These are phyloP conservation scores for Populus nigra DNA, from an alignment of 345 rosid genomes.

Conservation along the genomic window DNA sequence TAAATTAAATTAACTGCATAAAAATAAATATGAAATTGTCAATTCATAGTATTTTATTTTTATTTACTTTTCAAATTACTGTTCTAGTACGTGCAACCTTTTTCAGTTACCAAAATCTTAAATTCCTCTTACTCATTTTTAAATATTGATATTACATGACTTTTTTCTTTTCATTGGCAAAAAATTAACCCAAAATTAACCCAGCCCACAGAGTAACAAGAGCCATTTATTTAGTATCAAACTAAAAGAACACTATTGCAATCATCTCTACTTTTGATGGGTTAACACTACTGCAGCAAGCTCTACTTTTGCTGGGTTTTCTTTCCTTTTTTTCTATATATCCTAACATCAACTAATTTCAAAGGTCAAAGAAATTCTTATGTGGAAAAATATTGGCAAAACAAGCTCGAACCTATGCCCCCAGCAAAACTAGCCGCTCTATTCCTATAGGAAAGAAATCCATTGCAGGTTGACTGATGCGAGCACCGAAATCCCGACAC, in stretches of 20 bases:
- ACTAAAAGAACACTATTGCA: neutral
- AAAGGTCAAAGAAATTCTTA: neutral
- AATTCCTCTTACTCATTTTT: too few species aligned
- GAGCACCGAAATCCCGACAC: neutral
- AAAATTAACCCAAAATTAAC: too few species aligned
- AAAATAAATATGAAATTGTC: too few species aligned
- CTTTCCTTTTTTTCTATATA: neutral
- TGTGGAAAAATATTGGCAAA: neutral
- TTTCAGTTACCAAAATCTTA: too few species aligned
- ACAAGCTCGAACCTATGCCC: neutral
- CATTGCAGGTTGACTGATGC: neutral
- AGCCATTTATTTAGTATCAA: neutral
- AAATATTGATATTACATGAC: too few species aligned
- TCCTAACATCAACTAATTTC: neutral
- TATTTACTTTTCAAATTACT: too few species aligned
- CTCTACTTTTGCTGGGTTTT: neutral
- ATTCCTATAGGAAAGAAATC: neutral
- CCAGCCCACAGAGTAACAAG: too few species aligned
- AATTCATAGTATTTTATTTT: too few species aligned
- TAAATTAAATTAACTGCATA: too few species aligned
- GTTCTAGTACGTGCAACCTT: too few species aligned
- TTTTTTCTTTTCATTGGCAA: too few species aligned
- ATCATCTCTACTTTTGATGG: neutral
- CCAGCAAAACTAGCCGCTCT: neutral
- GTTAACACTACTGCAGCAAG: neutral